Conservation (phyloP, 345 rosid genomes). For the Salix dunnii region DNA sequence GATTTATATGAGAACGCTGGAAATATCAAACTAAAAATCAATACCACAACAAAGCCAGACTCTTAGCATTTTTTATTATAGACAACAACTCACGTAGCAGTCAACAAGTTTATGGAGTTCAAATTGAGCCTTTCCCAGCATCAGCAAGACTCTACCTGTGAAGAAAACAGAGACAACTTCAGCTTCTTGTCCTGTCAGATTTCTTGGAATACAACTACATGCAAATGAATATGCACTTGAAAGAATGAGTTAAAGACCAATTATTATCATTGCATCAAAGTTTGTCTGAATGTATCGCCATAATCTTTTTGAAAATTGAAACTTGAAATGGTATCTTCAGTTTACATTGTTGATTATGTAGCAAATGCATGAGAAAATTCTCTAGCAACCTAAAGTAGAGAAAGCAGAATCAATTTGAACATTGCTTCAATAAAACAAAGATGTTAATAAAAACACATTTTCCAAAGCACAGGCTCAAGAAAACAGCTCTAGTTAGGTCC, state of each 20-base stretch:
- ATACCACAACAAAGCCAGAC: background rate
- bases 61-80: background rate
- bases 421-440: background rate
- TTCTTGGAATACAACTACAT: background rate
- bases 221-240: background rate
- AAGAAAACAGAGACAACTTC: conserved; percentile 3
- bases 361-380: background rate
- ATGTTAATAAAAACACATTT: background rate
- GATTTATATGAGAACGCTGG: conserved; percentile 76
- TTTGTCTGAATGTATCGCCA: background rate
- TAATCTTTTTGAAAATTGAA: background rate
- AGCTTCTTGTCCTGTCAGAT: conserved; percentile 7
- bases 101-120: conserved; percentile 88
- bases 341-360: background rate
- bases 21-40: conserved; percentile 19
- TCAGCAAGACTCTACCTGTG: conserved; percentile 67
- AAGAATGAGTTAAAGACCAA: background rate
- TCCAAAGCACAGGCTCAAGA: background rate
- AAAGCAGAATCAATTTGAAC: background rate
- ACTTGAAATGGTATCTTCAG: background rate
- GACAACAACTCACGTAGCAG: conserved; percentile 68
- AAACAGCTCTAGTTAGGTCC: background rate
- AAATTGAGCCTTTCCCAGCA: conserved; percentile 81
- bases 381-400: background rate
- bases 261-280: background rate